Conservation (phyloP, 2,329 filamentous ascomycete genomes). For the Phyllosticta paracitricarpa region DNA sequence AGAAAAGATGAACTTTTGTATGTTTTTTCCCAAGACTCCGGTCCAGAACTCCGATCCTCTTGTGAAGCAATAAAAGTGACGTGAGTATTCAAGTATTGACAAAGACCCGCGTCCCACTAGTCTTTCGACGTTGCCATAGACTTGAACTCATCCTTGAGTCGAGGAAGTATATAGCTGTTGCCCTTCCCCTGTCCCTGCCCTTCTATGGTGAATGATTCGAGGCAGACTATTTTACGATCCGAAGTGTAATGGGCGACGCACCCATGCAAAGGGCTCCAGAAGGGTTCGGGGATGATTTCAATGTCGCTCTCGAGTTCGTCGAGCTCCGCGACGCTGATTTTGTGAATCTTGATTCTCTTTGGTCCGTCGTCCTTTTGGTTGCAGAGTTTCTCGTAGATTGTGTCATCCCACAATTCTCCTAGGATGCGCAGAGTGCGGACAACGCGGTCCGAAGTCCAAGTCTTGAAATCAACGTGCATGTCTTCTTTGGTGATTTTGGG, state of each 20-base stretch:
- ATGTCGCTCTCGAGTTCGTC: neutral
- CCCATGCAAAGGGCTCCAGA: neutral
- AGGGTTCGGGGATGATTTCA: neutral
- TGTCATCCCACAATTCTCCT: conserved; percentile 54
- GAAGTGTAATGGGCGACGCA: neutral
- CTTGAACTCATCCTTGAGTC: neutral
- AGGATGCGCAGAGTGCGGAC: conserved; percentile 49
- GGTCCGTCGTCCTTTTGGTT: neutral
- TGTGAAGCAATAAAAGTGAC: too few species aligned
- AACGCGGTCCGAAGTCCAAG: conserved; percentile 44
- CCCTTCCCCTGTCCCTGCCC: conserved; percentile 1
- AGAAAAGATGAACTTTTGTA: too few species aligned
- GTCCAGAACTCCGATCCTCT: too few species aligned
- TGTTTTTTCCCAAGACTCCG: too few species aligned
- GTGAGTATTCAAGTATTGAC: neutral
- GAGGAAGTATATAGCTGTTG: neutral
- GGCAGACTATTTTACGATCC: conserved; percentile 1
- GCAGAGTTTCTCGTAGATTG: conserved; percentile 10
- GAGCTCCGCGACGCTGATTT: neutral
- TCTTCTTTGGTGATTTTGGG: conserved; percentile 62
- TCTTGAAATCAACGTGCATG: conserved; percentile 50
- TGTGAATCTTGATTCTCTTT: neutral
- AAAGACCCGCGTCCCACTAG: neutral
- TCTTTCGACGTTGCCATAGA: neutral
- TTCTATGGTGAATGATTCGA: conserved; percentile 5